phyloP scores from a whole-genome alignment of 352 stramenopile species.

The Phytophthora lateralis region DNA sequence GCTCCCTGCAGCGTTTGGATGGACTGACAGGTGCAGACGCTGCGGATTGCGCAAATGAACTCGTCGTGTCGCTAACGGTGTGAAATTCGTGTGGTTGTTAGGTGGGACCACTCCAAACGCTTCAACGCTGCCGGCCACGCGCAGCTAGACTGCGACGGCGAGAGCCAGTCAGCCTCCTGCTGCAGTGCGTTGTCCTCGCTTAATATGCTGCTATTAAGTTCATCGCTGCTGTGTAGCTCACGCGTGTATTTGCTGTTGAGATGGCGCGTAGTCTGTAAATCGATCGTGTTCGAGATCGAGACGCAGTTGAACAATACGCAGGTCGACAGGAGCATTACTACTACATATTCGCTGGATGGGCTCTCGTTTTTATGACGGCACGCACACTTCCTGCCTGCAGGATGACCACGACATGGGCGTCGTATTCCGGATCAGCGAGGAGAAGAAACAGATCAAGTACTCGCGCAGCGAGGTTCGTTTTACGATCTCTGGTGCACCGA shows the following conservation, averaged over 20 bases:
- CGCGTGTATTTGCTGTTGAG: background rate
- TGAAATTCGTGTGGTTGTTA: conserved; percentile 19
- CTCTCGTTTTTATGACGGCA: background rate
- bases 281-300: conserved; percentile 84
- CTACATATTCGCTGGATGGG: background rate
- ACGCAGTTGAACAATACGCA: conserved; percentile 77
- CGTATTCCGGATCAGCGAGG: conserved; percentile 86
- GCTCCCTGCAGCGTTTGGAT: conserved; percentile 40
- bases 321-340: conserved; percentile 21
- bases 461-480: conserved; percentile 71
- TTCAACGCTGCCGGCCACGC: conserved; percentile 67
- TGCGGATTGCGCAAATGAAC: background rate
- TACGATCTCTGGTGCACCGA: background rate
- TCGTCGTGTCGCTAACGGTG: background rate
- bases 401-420: conserved; percentile 86
- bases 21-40: conserved; percentile 54
- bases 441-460: conserved; percentile 88
- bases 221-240: background rate
- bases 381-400: conserved; percentile 22
- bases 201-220: no score
- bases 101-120: conserved; percentile 83
- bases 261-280: conserved; percentile 66
- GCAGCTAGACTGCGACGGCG: conserved; percentile 68
- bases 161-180: conserved; percentile 61
- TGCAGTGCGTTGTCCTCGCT: conserved; percentile 55